A percentile compares a stretch with the other conserved stretches of the same genome.
phyloP scores from a whole-genome alignment of 2,329 filamentous ascomycete genomes.

The Colletotrichum sp. region DNA sequence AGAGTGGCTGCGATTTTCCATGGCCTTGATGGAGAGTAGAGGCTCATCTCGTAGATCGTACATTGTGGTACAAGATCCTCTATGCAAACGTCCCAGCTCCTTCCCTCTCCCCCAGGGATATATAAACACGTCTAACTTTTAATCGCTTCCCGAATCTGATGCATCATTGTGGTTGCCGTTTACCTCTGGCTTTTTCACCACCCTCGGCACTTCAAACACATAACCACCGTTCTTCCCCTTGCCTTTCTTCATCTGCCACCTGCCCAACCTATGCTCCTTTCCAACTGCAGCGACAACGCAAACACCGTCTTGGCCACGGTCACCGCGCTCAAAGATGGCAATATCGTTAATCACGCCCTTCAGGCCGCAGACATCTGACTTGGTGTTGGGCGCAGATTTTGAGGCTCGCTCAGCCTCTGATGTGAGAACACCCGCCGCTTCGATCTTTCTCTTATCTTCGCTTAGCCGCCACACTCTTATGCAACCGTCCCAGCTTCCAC shows the following conservation, averaged over 20 bases:
- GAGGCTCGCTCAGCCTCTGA: slow-evolving; percentile 19
- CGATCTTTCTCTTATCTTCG: slow-evolving; percentile 80
- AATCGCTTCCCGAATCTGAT: slow-evolving; percentile 23
- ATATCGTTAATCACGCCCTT: slow-evolving; percentile 89
- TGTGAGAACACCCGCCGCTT: slow-evolving; percentile 69
- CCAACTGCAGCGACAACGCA: slow-evolving; percentile 87
- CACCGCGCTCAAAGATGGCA: slow-evolving; percentile 83
- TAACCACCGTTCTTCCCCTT: slow-evolving; percentile 81
- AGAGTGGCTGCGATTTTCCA: slow-evolving; percentile 3
- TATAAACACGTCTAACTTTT: slow-evolving; percentile 6
- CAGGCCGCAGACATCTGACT: slow-evolving; percentile 25
- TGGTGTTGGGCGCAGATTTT: slow-evolving; percentile 10
- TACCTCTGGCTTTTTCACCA: slow-evolving; percentile 32
- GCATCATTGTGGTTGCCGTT: slow-evolving; percentile 38
- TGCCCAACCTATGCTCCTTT: slow-evolving; percentile 83
- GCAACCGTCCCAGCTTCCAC: slow-evolving; percentile 92
- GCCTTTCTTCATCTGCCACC: slow-evolving; percentile 71
- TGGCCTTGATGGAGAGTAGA: slow-evolving; percentile 6
- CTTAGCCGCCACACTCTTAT: slow-evolving; percentile 86
- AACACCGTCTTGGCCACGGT: slow-evolving; percentile 76
- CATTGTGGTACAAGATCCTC: slow-evolving; percentile 19
- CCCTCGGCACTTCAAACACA: slow-evolving; percentile 78
- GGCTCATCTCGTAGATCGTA: slow-evolving; percentile 11
- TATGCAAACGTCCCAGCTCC: neutral
- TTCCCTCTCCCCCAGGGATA: neutral